Evolutionary conservation across 495 filamentous ascomycete genomes (phyloP).

Genomic region (Lophiostoma macrostomum): DNA sequence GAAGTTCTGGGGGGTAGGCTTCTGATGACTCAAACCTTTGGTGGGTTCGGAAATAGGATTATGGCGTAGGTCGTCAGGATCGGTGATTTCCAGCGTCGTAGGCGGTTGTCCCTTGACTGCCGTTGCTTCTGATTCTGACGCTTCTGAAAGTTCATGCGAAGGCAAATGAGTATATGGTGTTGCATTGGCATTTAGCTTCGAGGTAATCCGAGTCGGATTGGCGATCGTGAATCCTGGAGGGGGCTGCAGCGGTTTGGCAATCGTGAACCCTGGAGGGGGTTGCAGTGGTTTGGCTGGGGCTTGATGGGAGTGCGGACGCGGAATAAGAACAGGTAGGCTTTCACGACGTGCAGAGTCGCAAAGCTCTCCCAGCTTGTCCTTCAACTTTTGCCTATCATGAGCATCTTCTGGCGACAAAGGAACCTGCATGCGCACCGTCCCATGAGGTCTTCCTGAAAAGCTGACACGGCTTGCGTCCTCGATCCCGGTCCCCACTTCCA

Average conservation of each 20-base stretch:
- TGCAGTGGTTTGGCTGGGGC: neutral
- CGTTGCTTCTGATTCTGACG: slow-evolving; percentile 7
- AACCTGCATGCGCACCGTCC: neutral
- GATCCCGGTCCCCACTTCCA: slow-evolving; percentile 19
- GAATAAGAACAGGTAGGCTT: slow-evolving; percentile 6
- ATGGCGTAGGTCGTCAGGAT: slow-evolving; percentile 17
- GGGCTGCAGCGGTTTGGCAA: slow-evolving; percentile 1
- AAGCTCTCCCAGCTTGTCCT: slow-evolving; percentile 11
- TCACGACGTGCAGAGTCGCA: neutral
- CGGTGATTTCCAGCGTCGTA: slow-evolving; percentile 18
- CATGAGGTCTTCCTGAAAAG: neutral
- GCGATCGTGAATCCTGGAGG: slow-evolving; percentile 21
- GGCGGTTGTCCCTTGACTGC: neutral
- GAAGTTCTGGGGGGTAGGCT: slow-evolving; percentile 31
- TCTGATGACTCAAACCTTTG: slow-evolving; percentile 13
- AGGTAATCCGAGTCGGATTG: slow-evolving; percentile 12
- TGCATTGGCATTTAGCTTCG: slow-evolving; percentile 26
- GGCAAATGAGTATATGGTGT: slow-evolving; percentile 8
- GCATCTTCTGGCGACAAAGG: slow-evolving; percentile 12
- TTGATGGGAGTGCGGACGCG: neutral
- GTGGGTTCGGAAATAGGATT: slow-evolving; percentile 9
- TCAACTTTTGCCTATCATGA: slow-evolving; percentile 7
- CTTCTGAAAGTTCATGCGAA: neutral
- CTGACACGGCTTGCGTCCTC: slow-evolving; percentile 14
- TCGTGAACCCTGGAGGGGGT: slow-evolving; percentile 16